Evolutionary conservation across 495 filamentous ascomycete genomes (phyloP).

Genomic region (Pseudotulostoma volvatum): DNA sequence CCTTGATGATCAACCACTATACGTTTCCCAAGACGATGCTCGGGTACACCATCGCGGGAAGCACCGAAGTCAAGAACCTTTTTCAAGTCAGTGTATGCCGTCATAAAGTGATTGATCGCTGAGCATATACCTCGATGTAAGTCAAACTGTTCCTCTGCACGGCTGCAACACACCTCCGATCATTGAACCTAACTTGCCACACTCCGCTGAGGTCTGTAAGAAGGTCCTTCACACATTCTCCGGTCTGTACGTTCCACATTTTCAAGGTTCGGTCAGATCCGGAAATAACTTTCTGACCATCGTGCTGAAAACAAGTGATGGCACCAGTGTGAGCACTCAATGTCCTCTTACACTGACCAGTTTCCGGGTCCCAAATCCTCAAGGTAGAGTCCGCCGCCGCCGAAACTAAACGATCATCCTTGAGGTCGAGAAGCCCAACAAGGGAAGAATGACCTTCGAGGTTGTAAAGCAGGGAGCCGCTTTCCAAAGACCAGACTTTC

Average conservation of each 20-base stretch:
- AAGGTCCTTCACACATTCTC: constrained; percentile 84
- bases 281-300: constrained; percentile 90
- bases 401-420: constrained; percentile 76
- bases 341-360: constrained; percentile 74
- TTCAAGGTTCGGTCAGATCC: constrained; percentile 92
- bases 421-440: constrained; percentile 81
- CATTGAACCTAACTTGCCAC: constrained; percentile 98
- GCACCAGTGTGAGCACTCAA: constrained; percentile 88
- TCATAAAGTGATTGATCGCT: not conserved
- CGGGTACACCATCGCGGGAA: constrained; percentile 59
- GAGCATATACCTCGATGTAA: constrained; percentile 77
- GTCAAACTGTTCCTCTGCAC: constrained; percentile 86
- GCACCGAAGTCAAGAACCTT: constrained; percentile 89
- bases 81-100: too few relatives aligned
- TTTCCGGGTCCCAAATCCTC: constrained; percentile 93
- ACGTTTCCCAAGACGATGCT: constrained; percentile 59
- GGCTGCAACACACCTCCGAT: constrained; percentile 85
- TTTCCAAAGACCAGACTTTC: constrained; percentile 96
- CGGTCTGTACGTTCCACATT: constrained; percentile 93
- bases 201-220: constrained; percentile 91
- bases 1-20: constrained; percentile 56
- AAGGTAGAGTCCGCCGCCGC: constrained; percentile 92
- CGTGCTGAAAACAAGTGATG: constrained; percentile 98
- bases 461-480: constrained; percentile 68
- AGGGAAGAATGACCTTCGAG: constrained; percentile 92